These are phyloP conservation scores for Chamaecrista fasciculata DNA, from an alignment of 306 rosid species.

Conservation along the genomic window DNA sequence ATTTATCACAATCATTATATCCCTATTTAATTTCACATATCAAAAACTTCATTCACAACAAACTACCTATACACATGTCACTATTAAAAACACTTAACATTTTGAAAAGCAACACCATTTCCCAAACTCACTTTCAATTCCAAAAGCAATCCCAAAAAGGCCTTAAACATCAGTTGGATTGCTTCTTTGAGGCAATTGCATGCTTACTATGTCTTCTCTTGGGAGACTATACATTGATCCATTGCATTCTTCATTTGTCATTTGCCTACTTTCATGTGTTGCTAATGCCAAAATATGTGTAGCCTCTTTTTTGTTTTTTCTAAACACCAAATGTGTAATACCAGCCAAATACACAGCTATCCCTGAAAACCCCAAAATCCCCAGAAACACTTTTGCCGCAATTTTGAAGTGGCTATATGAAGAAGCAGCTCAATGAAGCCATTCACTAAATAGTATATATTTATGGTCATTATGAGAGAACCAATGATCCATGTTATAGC, in stretches of 20 bases:
- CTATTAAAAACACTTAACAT: too few species aligned
- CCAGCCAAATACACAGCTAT: constrained; percentile 81
- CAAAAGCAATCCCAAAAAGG: too few species aligned
- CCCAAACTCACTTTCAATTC: constrained; percentile 39
- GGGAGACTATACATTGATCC: constrained; percentile 44
- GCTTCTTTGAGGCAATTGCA: constrained; percentile 89
- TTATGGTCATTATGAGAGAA: constrained; percentile 69
- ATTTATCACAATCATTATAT: too few species aligned
- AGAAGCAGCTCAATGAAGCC: constrained; percentile 71
- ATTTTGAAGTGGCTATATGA: constrained; percentile 49
- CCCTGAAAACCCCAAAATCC: constrained; percentile 74
- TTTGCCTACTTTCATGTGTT: constrained; percentile 57
- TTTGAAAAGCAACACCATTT: too few species aligned
- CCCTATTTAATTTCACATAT: too few species aligned
- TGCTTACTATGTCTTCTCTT: constrained; percentile 79
- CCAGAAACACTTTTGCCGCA: constrained; percentile 59
- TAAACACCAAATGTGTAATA: constrained; percentile 65
- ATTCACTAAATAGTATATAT: constrained; percentile 65
- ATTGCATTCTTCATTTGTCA: constrained; percentile 41
- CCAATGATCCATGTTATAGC: constrained; percentile 74
- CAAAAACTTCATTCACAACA: too few species aligned
- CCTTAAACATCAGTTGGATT: constrained; percentile 37
- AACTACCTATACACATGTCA: too few species aligned
- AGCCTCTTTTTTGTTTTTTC: constrained; percentile 59
- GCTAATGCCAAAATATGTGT: constrained; percentile 64